These are phyloP conservation scores for Aplosporella prunicola DNA, from an alignment of 2,329 filamentous ascomycete genomes.

Conservation along the genomic window DNA sequence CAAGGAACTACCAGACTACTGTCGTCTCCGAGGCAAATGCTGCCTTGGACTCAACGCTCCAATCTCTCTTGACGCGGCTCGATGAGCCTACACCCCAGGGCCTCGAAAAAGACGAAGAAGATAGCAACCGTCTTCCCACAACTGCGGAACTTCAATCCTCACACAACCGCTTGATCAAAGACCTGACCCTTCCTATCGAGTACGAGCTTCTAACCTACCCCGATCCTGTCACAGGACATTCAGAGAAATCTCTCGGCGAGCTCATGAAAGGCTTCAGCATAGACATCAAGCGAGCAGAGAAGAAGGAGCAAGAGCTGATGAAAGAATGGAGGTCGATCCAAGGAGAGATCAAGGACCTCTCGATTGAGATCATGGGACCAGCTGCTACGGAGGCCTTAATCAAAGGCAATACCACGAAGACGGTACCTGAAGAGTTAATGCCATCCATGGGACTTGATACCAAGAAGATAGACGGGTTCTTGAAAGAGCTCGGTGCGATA, in stretches of 20 bases:
- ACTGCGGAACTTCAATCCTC: constrained; percentile 16
- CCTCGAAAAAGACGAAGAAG: too few relatives aligned
- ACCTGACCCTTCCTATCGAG: constrained; percentile 18
- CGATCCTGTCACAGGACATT: background rate
- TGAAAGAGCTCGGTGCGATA: too few relatives aligned
- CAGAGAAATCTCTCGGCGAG: constrained; percentile 12
- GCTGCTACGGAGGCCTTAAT: too few relatives aligned
- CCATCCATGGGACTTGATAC: too few relatives aligned
- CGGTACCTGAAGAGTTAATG: too few relatives aligned
- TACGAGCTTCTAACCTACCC: constrained; percentile 12
- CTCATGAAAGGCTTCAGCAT: constrained; percentile 18
- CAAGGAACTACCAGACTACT: constrained; percentile 19
- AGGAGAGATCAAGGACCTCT: constrained; percentile 24
- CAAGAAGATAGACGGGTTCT: too few relatives aligned
- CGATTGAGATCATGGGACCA: constrained; percentile 18
- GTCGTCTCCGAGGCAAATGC: constrained; percentile 16
- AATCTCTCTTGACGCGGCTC: constrained; percentile 13
- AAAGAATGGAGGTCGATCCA: constrained; percentile 20
- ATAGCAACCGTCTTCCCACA: constrained; percentile 11
- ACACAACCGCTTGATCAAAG: constrained; percentile 15
- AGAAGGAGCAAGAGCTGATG: constrained; percentile 17
- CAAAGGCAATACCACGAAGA: too few relatives aligned
- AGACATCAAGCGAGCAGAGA: constrained; percentile 15
- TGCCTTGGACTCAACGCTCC: constrained; percentile 15
- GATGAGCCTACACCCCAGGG: constrained; percentile 8